phyloP scores from a whole-genome alignment of 106 monocot genomes.

The Allium fistulosum region DNA sequence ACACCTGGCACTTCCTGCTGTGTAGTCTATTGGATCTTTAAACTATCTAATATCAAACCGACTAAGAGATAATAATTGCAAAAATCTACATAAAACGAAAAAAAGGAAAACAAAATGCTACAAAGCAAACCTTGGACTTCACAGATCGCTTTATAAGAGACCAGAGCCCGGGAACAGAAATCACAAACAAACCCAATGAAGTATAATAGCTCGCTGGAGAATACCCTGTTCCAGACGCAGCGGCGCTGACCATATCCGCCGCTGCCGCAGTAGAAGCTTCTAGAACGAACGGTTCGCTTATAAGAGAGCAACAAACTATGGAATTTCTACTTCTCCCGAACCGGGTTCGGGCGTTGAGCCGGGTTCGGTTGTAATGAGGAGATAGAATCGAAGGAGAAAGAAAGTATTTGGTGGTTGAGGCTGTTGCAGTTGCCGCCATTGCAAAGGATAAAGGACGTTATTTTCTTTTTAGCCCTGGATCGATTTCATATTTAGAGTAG shows the following conservation, averaged over 20 bases:
- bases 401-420: not conserved
- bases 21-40: too few species aligned
- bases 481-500: not conserved
- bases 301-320: conserved; percentile 14
- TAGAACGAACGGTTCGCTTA: conserved; percentile 18
- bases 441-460: not conserved
- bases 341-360: not conserved
- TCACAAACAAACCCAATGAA: conserved; percentile 88
- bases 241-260: conserved; percentile 15
- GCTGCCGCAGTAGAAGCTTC: conserved; percentile 15
- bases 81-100: not conserved
- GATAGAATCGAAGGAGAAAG: conserved; percentile 1
- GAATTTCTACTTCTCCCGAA: not conserved
- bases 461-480: not conserved
- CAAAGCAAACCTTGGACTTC: conserved; percentile 68
- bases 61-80: not conserved
- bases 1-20: too few species aligned
- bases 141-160: conserved; percentile 97
- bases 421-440: not conserved
- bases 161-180: conserved; percentile 95
- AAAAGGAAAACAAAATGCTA: not conserved
- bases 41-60: too few species aligned
- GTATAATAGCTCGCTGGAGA: conserved; percentile 95
- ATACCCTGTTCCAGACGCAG: conserved; percentile 34
- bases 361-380: not conserved